Evolutionary conservation across 805 yeast genomes (phyloP).

Genomic region (Candida peoriensis): DNA sequence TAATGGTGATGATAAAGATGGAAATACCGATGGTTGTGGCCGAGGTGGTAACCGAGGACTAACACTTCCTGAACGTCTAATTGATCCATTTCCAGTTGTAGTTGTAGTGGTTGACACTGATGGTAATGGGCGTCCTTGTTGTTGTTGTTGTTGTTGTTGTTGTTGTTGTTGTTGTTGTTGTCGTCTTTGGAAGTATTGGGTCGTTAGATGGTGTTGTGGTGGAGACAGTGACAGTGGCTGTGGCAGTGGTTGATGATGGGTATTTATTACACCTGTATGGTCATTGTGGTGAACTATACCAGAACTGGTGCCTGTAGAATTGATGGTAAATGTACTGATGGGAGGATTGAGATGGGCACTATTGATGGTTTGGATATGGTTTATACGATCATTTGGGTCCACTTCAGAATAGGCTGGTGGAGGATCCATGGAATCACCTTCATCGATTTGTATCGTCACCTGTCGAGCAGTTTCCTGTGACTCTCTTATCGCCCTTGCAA

Average conservation of each 20-base stretch:
- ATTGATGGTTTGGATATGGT: too few species aligned
- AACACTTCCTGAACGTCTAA: not conserved
- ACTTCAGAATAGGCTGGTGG: slow-evolving; percentile 35
- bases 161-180: not conserved
- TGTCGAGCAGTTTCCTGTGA: not conserved
- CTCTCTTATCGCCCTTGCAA: not conserved
- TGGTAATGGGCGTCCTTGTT: not conserved
- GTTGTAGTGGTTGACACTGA: too few species aligned
- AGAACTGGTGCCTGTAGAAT: too few species aligned
- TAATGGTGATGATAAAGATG: too few species aligned
- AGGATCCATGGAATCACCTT: slow-evolving; percentile 19
- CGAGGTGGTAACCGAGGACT: slow-evolving; percentile 1
- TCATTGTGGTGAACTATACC: too few species aligned
- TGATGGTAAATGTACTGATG: too few species aligned
- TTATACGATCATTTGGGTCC: slow-evolving; percentile 19
- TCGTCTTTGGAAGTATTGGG: not conserved
- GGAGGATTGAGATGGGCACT: too few species aligned
- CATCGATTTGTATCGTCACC: slow-evolving; percentile 6
- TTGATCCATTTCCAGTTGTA: too few species aligned
- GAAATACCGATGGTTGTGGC: too few species aligned
- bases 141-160: not conserved
- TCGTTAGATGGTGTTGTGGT: not conserved
- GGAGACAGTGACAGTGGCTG: too few species aligned
- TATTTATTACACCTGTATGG: too few species aligned
- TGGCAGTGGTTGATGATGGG: not conserved